Conservation (phyloP, 805 yeast genomes). For the Sungouiozyma ichnusensis region DNA sequence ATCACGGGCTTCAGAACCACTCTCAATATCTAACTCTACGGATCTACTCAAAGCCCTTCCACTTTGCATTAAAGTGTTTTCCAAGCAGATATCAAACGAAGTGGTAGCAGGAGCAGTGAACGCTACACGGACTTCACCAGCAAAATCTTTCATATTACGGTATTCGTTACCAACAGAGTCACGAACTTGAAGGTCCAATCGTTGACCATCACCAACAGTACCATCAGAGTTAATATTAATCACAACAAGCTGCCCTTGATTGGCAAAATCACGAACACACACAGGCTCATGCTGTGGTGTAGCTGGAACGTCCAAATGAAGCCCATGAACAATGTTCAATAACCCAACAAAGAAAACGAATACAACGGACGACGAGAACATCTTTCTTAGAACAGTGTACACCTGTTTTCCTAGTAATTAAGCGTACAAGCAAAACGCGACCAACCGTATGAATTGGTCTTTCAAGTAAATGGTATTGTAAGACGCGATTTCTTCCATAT, state of each 20-base stretch:
- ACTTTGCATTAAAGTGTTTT: slow-evolving; percentile 35
- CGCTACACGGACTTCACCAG: slow-evolving; percentile 62
- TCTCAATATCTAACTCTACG: slow-evolving; percentile 82
- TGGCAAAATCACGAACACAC: slow-evolving; percentile 88
- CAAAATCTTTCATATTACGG: slow-evolving; percentile 65
- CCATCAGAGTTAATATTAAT: slow-evolving; percentile 73
- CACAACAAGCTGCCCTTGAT: slow-evolving; percentile 78
- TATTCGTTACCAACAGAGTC: slow-evolving; percentile 83
- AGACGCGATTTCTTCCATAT: neutral
- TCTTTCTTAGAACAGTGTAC: neutral
- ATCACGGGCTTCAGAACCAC: slow-evolving; percentile 95
- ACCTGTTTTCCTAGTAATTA: too few relatives aligned
- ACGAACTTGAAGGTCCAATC: slow-evolving; percentile 51
- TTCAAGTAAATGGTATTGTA: too few relatives aligned
- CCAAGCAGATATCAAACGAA: slow-evolving; percentile 87
- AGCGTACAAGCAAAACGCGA: too few relatives aligned
- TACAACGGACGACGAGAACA: neutral
- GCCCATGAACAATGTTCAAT: slow-evolving; percentile 20
- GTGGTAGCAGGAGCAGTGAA: slow-evolving; percentile 77
- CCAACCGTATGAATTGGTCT: too few relatives aligned
- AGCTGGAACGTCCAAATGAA: slow-evolving; percentile 47
- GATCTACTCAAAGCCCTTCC: slow-evolving; percentile 48
- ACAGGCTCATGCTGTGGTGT: slow-evolving; percentile 42
- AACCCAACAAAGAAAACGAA: slow-evolving; percentile 12
- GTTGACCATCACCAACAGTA: slow-evolving; percentile 76